phyloP scores from a whole-genome alignment of 208 protist genomes.

The Acanthamoeba lenticulata region DNA sequence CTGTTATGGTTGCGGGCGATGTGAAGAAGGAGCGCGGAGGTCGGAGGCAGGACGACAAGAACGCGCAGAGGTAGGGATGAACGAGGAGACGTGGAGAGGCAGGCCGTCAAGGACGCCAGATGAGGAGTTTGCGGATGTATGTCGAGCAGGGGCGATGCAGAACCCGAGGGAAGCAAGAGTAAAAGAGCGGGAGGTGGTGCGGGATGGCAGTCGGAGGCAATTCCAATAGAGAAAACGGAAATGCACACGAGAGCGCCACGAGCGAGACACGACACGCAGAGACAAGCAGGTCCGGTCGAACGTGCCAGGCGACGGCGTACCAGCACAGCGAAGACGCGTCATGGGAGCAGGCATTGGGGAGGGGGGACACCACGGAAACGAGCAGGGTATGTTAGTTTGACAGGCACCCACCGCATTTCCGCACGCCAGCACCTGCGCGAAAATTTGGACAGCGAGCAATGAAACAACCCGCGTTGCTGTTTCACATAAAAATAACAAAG shows the following conservation, averaged over 20 bases:
- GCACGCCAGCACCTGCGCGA: too few species aligned
- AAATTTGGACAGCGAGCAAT: too few species aligned
- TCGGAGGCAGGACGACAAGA: too few species aligned
- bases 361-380: too few species aligned
- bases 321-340: too few species aligned
- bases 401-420: too few species aligned
- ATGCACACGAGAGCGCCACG: neutral
- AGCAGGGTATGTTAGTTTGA: too few species aligned
- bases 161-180: neutral
- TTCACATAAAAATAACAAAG: neutral
- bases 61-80: neutral
- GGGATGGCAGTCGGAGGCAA: neutral
- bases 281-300: too few species aligned
- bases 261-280: too few species aligned
- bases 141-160: neutral
- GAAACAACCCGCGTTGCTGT: neutral
- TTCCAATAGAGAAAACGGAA: neutral
- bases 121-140: neutral
- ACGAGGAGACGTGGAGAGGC: neutral
- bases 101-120: too few species aligned
- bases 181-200: neutral
- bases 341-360: too few species aligned
- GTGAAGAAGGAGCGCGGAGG: neutral
- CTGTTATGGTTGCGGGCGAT: neutral
- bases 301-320: too few species aligned